These are phyloP conservation scores for Schwanniomyces etchellsii DNA, from an alignment of 1,139 yeast species.

Conservation along the genomic window DNA sequence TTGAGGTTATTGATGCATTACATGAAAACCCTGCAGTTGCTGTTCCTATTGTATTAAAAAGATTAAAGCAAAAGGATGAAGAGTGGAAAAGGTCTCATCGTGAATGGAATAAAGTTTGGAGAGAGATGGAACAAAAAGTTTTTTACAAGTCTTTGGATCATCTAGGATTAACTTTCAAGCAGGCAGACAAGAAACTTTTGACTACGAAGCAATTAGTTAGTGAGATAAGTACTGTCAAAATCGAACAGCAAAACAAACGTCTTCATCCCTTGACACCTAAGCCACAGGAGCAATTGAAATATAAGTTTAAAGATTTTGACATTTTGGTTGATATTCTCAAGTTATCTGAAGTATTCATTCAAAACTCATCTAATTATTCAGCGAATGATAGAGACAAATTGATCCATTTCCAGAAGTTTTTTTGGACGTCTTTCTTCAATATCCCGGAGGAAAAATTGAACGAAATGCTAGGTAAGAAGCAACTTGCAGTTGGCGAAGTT, in stretches of 20 bases:
- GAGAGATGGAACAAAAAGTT: conserved; percentile 95
- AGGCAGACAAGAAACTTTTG: conserved; percentile 86
- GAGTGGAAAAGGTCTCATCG: conserved; percentile 98
- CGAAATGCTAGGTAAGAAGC: conserved; percentile 9
- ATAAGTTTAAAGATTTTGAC: conserved; percentile 57
- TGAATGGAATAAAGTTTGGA: conserved; percentile 99
- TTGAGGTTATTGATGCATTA: conserved; percentile 91
- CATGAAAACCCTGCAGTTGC: conserved; percentile 95
- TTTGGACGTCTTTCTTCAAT: conserved; percentile 65
- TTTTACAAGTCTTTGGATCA: conserved; percentile 92
- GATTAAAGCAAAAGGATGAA: conserved; percentile 95
- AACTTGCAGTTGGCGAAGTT: conserved; percentile 8
- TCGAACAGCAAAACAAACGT: conserved; percentile 75
- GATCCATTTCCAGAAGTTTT: conserved; percentile 65
- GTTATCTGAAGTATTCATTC: conserved; percentile 65
- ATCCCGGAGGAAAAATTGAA: conserved; percentile 33
- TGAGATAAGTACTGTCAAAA: conserved; percentile 87
- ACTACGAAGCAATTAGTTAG: conserved; percentile 87
- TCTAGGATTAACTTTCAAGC: conserved; percentile 91
- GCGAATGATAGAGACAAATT: conserved; percentile 76
- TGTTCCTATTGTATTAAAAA: conserved; percentile 84
- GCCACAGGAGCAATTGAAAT: conserved; percentile 76
- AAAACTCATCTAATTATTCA: conserved; percentile 69
- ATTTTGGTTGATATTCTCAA: conserved; percentile 71
- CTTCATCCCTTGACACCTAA: conserved; percentile 83